phyloP scores from a whole-genome alignment of 139 green algal species.

The Ettlia oleoabundans region DNA sequence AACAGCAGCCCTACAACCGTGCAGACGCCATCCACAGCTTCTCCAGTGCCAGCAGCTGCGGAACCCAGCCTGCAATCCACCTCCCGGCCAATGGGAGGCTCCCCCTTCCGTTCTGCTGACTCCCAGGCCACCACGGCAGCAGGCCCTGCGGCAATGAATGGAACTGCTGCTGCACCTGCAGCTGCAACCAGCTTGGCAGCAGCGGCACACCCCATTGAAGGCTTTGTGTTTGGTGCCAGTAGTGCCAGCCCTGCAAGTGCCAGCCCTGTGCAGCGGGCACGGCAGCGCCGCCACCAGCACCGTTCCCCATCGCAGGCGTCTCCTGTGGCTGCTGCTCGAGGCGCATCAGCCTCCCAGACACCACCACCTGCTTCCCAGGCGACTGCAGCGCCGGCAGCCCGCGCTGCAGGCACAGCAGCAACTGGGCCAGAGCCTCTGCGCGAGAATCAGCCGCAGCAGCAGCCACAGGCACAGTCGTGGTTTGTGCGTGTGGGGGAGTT shows the following conservation, averaged over 20 bases:
- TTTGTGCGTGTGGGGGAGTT: conserved; percentile 12
- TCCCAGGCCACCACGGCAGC: too few relatives aligned
- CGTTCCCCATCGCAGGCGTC: neutral
- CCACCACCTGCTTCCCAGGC: neutral
- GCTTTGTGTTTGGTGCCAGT: conserved; percentile 15
- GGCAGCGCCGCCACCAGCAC: neutral
- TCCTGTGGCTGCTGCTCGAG: neutral
- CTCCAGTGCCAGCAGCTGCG: neutral
- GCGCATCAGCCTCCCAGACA: neutral
- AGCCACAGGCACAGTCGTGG: neutral
- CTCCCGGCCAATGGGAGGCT: too few relatives aligned
- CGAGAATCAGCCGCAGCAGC: conserved; percentile 20
- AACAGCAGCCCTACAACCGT: neutral
- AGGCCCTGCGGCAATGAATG: too few relatives aligned
- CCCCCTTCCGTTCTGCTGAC: too few relatives aligned
- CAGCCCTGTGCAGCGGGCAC: too few relatives aligned
- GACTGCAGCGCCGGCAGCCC: neutral
- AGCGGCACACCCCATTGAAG: neutral
- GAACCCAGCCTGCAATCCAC: too few relatives aligned
- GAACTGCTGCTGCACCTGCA: too few relatives aligned
- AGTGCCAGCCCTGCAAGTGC: neutral
- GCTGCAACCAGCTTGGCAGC: neutral
- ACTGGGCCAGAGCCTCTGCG: conserved; percentile 9
- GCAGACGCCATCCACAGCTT: neutral
- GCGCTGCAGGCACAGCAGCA: neutral